Conservation (phyloP, 768 basidiomycete species). For the Russula foetens region DNA sequence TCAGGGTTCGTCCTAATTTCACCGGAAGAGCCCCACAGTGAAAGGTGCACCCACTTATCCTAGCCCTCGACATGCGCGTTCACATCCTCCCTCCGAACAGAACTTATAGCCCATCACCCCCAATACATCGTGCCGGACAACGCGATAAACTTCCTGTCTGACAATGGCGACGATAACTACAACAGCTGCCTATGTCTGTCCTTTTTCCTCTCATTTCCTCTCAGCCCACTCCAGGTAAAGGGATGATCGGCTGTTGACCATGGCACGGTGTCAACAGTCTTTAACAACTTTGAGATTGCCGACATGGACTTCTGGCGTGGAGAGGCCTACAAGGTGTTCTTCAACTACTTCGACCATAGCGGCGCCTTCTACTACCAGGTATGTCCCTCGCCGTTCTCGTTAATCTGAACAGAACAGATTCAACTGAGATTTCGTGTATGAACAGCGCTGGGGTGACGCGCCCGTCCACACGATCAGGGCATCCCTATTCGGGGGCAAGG, state of each 20-base stretch:
- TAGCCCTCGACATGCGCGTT: not conserved
- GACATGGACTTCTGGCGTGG: conserved; percentile 78
- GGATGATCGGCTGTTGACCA: not conserved
- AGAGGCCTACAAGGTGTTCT: conserved; percentile 76
- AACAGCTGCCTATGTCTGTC: conserved; percentile 65
- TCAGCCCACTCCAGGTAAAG: too few species aligned
- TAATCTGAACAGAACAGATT: too few species aligned
- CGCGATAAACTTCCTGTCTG: conserved; percentile 65
- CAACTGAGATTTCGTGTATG: too few species aligned
- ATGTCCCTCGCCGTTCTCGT: too few species aligned
- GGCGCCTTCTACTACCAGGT: conserved; percentile 91
- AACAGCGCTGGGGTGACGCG: conserved; percentile 76
- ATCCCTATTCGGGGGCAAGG: conserved; percentile 62
- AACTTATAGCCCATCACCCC: conserved; percentile 58
- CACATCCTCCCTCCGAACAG: conserved; percentile 28
- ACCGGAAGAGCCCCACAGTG: conserved; percentile 44
- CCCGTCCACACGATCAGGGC: conserved; percentile 82
- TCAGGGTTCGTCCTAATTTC: not conserved
- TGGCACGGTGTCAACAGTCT: conserved; percentile 54
- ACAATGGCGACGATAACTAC: conserved; percentile 60
- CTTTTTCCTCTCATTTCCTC: too few species aligned
- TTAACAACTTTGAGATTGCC: conserved; percentile 92
- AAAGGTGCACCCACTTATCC: conserved; percentile 39
- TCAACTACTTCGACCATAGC: conserved; percentile 69
- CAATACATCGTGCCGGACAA: conserved; percentile 55